These are phyloP conservation scores for Athelia sp. DNA, from an alignment of 1,284 basidiomycete species.

Conservation along the genomic window DNA sequence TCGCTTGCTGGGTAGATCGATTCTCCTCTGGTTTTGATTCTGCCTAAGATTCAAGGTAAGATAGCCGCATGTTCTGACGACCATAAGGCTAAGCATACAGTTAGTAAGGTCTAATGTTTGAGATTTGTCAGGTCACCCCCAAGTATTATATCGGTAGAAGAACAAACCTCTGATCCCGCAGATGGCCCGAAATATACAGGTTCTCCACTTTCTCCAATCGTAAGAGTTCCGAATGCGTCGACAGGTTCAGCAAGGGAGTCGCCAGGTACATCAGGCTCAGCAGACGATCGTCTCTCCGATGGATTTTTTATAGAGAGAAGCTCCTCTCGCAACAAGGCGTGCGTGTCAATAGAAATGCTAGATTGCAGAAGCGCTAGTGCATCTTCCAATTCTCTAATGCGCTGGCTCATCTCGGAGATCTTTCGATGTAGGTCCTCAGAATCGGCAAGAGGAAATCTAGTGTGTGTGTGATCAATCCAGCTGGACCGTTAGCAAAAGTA, in stretches of 20 bases:
- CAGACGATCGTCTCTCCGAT: slow-evolving; percentile 29
- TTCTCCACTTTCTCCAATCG: too few species aligned
- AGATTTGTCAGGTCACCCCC: too few species aligned
- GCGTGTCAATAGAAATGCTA: slow-evolving; percentile 51
- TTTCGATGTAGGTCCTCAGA: slow-evolving; percentile 66
- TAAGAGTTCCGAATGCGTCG: slow-evolving; percentile 44
- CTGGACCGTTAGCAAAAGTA: slow-evolving; percentile 8
- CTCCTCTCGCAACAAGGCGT: slow-evolving; percentile 62
- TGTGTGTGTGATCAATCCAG: slow-evolving; percentile 12
- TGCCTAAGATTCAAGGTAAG: slow-evolving; percentile 36
- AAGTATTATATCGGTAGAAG: too few species aligned
- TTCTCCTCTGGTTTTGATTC: slow-evolving; percentile 41
- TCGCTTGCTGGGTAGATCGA: slow-evolving; percentile 22
- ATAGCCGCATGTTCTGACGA: too few species aligned
- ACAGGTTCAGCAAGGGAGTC: slow-evolving; percentile 28
- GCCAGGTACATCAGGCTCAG: slow-evolving; percentile 15
- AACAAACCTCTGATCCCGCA: too few species aligned
- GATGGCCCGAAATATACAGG: too few species aligned
- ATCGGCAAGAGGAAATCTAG: slow-evolving; percentile 62
- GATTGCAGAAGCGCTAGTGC: slow-evolving; percentile 61
- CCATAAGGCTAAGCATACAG: too few species aligned
- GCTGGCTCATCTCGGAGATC: slow-evolving; percentile 67
- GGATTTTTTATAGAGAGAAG: slow-evolving; percentile 57
- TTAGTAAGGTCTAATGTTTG: too few species aligned
- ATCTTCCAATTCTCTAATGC: slow-evolving; percentile 68